Conservation (phyloP, 2,329 filamentous ascomycete species). For the Fusarium oxysporum region DNA sequence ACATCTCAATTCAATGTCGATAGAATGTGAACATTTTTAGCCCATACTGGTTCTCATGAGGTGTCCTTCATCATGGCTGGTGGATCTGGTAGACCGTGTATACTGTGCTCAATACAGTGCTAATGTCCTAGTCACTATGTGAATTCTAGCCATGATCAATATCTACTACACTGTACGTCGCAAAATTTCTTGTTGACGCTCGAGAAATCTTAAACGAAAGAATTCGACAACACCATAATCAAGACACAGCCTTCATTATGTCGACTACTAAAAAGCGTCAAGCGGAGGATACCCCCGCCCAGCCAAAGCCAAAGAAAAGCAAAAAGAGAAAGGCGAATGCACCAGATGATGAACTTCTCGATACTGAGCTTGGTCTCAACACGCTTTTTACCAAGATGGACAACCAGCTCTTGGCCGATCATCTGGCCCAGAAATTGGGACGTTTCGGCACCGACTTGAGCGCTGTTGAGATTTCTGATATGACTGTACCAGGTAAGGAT, state of each 20-base stretch:
- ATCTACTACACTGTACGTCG: conserved; percentile 34
- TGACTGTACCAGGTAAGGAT: conserved; percentile 78
- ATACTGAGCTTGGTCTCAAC: conserved; percentile 81
- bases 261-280: conserved; percentile 66
- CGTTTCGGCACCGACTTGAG: conserved; percentile 85
- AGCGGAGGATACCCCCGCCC: conserved; percentile 59
- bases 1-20: not conserved
- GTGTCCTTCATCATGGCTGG: conserved; percentile 17
- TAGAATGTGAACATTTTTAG: not conserved
- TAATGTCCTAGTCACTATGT: fast-evolving
- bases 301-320: conserved; percentile 57
- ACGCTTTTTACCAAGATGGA: conserved; percentile 86
- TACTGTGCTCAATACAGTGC: conserved; percentile 33
- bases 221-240: conserved; percentile 9
- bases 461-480: conserved; percentile 84
- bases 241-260: conserved; percentile 46
- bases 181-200: conserved; percentile 41
- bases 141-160: not conserved
- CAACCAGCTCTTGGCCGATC: conserved; percentile 83
- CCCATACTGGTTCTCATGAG: conserved; percentile 12
- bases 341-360: conserved; percentile 68
- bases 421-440: conserved; percentile 82
- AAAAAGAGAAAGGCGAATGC: conserved; percentile 68
- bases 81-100: conserved; percentile 4
- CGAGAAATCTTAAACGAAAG: conserved; percentile 20